Conservation (phyloP, 176 grass and related monocot species). For the Oryza glaberrima region DNA sequence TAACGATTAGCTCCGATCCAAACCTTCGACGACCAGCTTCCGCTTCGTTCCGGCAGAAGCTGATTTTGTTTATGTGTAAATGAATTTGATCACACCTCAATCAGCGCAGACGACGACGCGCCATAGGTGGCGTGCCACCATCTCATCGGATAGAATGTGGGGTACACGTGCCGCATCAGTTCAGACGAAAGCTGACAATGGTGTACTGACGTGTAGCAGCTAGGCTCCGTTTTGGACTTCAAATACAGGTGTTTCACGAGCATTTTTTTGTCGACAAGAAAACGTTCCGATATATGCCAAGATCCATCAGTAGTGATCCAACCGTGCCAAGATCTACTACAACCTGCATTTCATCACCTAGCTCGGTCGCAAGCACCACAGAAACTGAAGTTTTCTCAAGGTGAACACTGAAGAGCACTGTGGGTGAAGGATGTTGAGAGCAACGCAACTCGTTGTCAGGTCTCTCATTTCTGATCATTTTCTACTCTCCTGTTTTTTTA, state of each 20-base stretch:
- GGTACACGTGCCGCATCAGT: not conserved
- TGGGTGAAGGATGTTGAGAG: not conserved
- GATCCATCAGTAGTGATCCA: not conserved
- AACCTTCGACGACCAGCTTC: too few relatives aligned
- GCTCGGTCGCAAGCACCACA: not conserved
- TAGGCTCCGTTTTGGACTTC: not conserved
- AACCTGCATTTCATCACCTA: not conserved
- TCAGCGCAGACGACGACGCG: not conserved
- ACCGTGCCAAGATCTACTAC: not conserved
- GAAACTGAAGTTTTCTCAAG: not conserved
- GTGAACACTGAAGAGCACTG: not conserved
- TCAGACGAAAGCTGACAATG: not conserved
- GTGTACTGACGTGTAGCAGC: not conserved
- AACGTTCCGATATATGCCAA: not conserved
- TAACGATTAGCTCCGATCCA: too few relatives aligned
- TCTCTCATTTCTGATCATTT: not conserved
- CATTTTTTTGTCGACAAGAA: not conserved
- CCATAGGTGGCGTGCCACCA: not conserved
- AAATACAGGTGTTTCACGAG: not conserved
- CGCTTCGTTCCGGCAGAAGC: too few relatives aligned
- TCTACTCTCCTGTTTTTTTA: too few relatives aligned
- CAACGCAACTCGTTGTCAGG: conserved; percentile 4
- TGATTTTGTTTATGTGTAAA: too few relatives aligned
- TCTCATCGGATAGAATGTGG: not conserved
- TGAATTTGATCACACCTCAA: not conserved